These are phyloP conservation scores for Penicillium sp. DNA, from an alignment of 2,329 filamentous ascomycete species.

Conservation along the genomic window DNA sequence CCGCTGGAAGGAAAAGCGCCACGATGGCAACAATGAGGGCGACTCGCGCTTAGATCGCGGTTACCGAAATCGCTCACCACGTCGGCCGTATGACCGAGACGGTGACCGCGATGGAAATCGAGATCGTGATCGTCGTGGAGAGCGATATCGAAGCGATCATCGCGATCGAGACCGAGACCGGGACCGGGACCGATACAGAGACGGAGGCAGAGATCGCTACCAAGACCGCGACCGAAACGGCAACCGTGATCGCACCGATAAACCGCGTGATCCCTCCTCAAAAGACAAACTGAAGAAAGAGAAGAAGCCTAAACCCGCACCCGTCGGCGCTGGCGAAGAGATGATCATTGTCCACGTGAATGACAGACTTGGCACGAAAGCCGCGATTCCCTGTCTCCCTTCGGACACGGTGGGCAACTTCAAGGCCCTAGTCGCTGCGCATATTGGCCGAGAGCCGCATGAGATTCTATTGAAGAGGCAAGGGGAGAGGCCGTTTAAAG, in stretches of 20 bases:
- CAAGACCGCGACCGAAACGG: constrained; percentile 8
- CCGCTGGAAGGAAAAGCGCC: constrained; percentile 56
- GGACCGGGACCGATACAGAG: constrained; percentile 55
- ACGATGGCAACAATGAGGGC: constrained; percentile 47
- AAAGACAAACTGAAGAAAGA: constrained; percentile 49
- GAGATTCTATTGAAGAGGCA: constrained; percentile 93
- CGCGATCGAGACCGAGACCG: constrained; percentile 45
- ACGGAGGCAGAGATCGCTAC: neutral
- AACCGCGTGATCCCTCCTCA: constrained; percentile 41
- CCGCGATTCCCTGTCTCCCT: constrained; percentile 85
- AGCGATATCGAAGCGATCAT: constrained; percentile 6
- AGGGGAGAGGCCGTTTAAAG: constrained; percentile 91
- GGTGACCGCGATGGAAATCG: constrained; percentile 36
- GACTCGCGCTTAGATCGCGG: constrained; percentile 59
- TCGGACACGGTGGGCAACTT: constrained; percentile 69
- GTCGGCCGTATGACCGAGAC: constrained; percentile 22
- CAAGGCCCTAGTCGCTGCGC: constrained; percentile 68
- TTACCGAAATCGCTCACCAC: constrained; percentile 45
- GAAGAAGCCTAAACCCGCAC: constrained; percentile 44
- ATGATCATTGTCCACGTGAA: constrained; percentile 97
- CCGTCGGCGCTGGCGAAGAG: constrained; percentile 62
- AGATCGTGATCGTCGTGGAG: neutral
- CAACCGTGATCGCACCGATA: constrained; percentile 11
- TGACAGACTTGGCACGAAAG: constrained; percentile 94
- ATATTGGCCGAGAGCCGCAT: constrained; percentile 85